These are phyloP conservation scores for Aspergillus brunneoviolaceus DNA, from an alignment of 2,329 filamentous ascomycete genomes.

Conservation along the genomic window DNA sequence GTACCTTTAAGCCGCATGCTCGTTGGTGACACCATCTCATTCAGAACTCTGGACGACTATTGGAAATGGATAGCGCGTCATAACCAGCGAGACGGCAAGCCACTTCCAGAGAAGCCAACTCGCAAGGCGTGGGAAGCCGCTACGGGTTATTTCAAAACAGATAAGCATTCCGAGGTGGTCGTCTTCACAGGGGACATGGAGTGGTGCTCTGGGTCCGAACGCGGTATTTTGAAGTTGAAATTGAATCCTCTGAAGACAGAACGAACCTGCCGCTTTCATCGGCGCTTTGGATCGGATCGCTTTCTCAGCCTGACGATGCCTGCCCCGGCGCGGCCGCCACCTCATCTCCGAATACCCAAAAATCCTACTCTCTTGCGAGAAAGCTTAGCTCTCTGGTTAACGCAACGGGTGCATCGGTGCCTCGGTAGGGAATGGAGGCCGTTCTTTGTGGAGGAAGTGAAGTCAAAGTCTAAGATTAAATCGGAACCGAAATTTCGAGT, in stretches of 20 bases:
- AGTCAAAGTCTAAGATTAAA: conserved; percentile 31
- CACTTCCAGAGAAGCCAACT: conserved; percentile 34
- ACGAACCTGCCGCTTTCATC: conserved; percentile 45
- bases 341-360: conserved; percentile 22
- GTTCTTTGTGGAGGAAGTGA: conserved; percentile 45
- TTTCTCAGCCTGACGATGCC: conserved; percentile 45
- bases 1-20: conserved; percentile 31
- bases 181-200: conserved; percentile 43
- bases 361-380: conserved; percentile 32
- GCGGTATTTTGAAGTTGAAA: conserved; percentile 39
- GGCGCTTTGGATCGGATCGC: conserved; percentile 48
- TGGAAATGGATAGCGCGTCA: conserved; percentile 34
- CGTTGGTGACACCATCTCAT: conserved; percentile 23
- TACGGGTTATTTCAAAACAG: conserved; percentile 31
- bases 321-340: conserved; percentile 28
- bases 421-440: conserved; percentile 46
- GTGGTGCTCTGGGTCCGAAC: conserved; percentile 35
- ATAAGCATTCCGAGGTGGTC: conserved; percentile 38
- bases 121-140: conserved; percentile 37
- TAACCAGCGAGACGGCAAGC: conserved; percentile 22
- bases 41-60: conserved; percentile 31
- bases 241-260: conserved; percentile 46
- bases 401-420: conserved; percentile 38
- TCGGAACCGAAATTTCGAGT: conserved; percentile 29
- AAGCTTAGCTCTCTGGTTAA: conserved; percentile 42